phyloP scores from a whole-genome alignment of 2,329 filamentous ascomycete species.

The Dissoconium aciculare region DNA sequence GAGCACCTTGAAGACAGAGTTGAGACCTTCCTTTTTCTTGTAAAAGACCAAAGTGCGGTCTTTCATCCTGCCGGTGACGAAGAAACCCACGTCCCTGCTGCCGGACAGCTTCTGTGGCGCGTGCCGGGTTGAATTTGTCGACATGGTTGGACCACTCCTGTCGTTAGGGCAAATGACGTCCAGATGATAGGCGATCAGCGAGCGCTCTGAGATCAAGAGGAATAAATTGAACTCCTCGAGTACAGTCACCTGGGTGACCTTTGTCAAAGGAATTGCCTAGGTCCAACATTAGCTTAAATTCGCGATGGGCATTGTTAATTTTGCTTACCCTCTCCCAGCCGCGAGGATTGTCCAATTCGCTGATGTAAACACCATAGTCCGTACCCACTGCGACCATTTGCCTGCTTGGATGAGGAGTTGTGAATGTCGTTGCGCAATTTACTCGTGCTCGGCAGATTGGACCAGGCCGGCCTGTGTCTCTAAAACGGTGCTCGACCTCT shows the following conservation, averaged over 20 bases:
- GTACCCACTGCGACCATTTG: constrained; percentile 88
- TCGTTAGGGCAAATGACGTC: constrained; percentile 58
- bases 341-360: constrained; percentile 75
- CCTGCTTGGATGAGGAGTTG: constrained; percentile 55
- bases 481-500: constrained; percentile 67
- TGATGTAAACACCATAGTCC: constrained; percentile 83
- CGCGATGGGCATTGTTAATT: too few species aligned
- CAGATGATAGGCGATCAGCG: constrained; percentile 82
- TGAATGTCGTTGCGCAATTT: constrained; percentile 86
- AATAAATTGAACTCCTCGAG: constrained; percentile 93
- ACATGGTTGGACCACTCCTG: constrained; percentile 22
- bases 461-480: constrained; percentile 49
- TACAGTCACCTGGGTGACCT: constrained; percentile 84
- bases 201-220: constrained; percentile 79
- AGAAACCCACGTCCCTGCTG: constrained; percentile 88
- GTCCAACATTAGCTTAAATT: too few species aligned
- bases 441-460: constrained; percentile 74
- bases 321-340: constrained; percentile 70
- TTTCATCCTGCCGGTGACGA: constrained; percentile 93
- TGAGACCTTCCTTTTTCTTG: constrained; percentile 77
- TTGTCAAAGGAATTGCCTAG: constrained; percentile 60
- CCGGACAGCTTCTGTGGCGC: constrained; percentile 83
- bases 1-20: constrained; percentile 87
- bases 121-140: constrained; percentile 57
- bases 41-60: constrained; percentile 89